Conservation (phyloP, 1,139 yeast species). For the Taphrina communis region DNA sequence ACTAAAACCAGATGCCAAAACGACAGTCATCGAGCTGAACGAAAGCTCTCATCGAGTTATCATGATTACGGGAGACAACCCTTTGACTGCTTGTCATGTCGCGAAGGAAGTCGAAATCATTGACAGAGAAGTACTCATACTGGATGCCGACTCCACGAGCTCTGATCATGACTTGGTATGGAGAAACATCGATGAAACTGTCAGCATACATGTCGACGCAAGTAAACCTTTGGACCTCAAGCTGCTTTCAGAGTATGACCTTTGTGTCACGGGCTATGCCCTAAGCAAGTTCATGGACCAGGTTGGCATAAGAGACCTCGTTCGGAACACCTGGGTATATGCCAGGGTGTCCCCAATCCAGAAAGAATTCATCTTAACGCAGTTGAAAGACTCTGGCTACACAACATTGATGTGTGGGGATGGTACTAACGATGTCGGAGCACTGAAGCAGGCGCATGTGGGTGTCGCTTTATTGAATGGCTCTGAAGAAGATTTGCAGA, state of each 20-base stretch:
- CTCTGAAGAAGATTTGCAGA: slow-evolving; percentile 91
- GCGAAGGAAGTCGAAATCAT: slow-evolving; percentile 92
- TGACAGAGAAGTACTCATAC: slow-evolving; percentile 77
- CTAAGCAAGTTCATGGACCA: slow-evolving; percentile 62
- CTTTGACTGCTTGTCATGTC: slow-evolving; percentile 96
- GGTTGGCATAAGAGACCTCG: slow-evolving; percentile 69
- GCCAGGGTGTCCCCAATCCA: slow-evolving; percentile 98
- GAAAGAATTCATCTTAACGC: slow-evolving; percentile 85
- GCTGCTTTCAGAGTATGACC: slow-evolving; percentile 72
- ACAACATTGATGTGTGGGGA: slow-evolving; percentile 99
- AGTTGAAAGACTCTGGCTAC: slow-evolving; percentile 86
- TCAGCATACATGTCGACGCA: slow-evolving; percentile 70
- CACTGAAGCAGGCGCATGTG: slow-evolving; percentile 95
- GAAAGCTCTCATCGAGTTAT: slow-evolving; percentile 93
- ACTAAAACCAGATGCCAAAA: slow-evolving; percentile 88
- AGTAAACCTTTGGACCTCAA: slow-evolving; percentile 57
- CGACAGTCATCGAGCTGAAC: slow-evolving; percentile 87
- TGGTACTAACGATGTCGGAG: slow-evolving; percentile 99
- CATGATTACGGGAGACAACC: slow-evolving; percentile 99
- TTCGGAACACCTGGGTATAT: slow-evolving; percentile 93
- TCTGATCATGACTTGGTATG: slow-evolving; percentile 70
- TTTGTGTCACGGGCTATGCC: slow-evolving; percentile 95
- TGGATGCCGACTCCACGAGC: slow-evolving; percentile 77
- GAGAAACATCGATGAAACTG: slow-evolving; percentile 82
- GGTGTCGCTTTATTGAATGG: slow-evolving; percentile 97